Base-by-base conservation (phyloP, 148 eudicot genomes). In the Vaccinium vitisidaea region DNA sequence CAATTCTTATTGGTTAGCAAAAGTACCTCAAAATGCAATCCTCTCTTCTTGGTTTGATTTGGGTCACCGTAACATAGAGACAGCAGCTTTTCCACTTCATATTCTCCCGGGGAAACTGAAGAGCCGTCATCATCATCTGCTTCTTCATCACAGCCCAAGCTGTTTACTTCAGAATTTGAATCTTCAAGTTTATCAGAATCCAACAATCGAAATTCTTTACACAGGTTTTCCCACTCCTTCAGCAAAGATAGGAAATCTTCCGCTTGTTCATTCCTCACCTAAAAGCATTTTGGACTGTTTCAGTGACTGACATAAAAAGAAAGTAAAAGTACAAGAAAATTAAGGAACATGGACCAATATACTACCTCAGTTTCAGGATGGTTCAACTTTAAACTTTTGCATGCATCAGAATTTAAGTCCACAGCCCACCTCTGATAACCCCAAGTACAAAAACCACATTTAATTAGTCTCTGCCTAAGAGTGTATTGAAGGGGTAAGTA, bases 191-290 rank as follows among this genome's bases (percentile, higher is more conserved):
- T 75, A 14, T 30, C 15, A 14, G 82, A 30, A 59, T 83, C 54
- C 48, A 85, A 14, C 75, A 85, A 71, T 43, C 19, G 73, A 83
- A 43, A 79, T 36, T 86, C 83, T 55, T 76, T 78, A 65, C 91
- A 88, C 3, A 90, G 87, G 0, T 79, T 83, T 58, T 84, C 74
- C 91, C 91, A 90, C 77, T 88, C 90, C 82, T 76, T 90, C 21
- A 90, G 11, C 59, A 90, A 80, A 32, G 12, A 23, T 4, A 90
- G 74, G 30, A 86, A 88, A 63, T 90, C 89, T 39, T 86, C 90
- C 0, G 89, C 92, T 13, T 79, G 48, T 80, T 88, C 92, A 81
- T 85, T 88, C 82, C 92, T 79, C 14, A 90, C 92, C 92, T 88
- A 43, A 5, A 30, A 82, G 32, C 78, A 82, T 50, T 27, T 82